Conservation (phyloP, 345 rosid genomes). For the Euphorbia lathyris region DNA sequence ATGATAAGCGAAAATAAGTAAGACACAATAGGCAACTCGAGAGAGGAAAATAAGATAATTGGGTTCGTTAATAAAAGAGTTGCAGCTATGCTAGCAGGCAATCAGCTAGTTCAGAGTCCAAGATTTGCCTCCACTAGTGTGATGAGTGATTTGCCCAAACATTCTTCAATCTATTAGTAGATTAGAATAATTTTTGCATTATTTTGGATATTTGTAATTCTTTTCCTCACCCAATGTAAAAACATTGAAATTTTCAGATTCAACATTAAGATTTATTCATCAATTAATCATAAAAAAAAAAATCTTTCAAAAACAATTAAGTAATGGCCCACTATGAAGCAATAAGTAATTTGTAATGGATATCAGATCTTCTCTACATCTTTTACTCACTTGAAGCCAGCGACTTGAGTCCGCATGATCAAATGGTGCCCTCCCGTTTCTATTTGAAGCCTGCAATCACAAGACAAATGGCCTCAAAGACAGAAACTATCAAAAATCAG, state of each 20-base stretch:
- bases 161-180: not conserved
- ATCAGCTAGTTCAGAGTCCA: not conserved
- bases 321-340: slow-evolving; percentile 1
- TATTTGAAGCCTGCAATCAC: slow-evolving; percentile 59
- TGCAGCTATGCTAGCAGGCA: not conserved
- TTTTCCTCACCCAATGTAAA: not conserved
- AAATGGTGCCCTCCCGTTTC: slow-evolving; percentile 67
- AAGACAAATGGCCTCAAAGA: slow-evolving; percentile 5
- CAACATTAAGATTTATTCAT: not conserved
- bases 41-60: not conserved
- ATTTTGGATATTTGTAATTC: no score
- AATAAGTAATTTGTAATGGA: slow-evolving; percentile 9
- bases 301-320: not conserved
- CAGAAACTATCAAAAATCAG: not conserved
- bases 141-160: not conserved
- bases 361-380: slow-evolving; percentile 9
- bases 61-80: not conserved
- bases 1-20: slow-evolving; percentile 5
- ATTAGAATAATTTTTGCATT: not conserved
- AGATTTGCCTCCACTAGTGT: not conserved
- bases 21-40: slow-evolving; percentile 6
- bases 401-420: slow-evolving; percentile 83
- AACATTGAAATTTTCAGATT: not conserved
- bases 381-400: slow-evolving; percentile 87
- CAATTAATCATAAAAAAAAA: not conserved